Conservation (phyloP, 192 early-diverging fungal species). For the Gonapodya prolifera region DNA sequence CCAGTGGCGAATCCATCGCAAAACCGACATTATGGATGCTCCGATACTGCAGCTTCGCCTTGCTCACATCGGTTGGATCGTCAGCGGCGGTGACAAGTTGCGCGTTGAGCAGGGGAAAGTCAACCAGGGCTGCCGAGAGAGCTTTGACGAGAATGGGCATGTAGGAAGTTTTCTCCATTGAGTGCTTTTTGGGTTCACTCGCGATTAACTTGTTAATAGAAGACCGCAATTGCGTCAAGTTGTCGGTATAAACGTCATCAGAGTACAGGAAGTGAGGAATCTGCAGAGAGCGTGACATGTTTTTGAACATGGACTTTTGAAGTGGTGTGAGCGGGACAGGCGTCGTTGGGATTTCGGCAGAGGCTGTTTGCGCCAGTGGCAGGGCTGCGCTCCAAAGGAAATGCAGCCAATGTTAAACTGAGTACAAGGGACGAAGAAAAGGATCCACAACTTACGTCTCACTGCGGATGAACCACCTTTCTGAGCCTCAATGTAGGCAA, state of each 20-base stretch:
- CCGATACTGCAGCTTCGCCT: conserved; percentile 57
- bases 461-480: conserved; percentile 10
- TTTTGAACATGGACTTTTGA: conserved; percentile 94
- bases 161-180: conserved; percentile 57
- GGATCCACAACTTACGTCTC: neutral
- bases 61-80: conserved; percentile 16
- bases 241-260: conserved; percentile 75
- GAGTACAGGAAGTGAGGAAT: conserved; percentile 95
- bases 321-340: conserved; percentile 55
- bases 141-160: conserved; percentile 96
- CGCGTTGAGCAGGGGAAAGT: conserved; percentile 83
- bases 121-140: conserved; percentile 59
- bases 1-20: conserved; percentile 95
- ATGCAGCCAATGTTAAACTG: neutral
- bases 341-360: neutral
- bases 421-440: neutral
- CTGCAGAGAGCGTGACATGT: conserved; percentile 78
- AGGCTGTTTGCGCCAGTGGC: neutral
- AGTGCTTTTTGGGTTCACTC: conserved; percentile 28
- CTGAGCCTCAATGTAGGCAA: conserved; percentile 31
- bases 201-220: conserved; percentile 53
- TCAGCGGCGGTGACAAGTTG: conserved; percentile 30
- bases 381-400: conserved; percentile 1
- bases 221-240: conserved; percentile 43
- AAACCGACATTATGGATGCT: conserved; percentile 81